Evolutionary conservation across 768 basidiomycete species (phyloP).

Genomic region (Macrolepiota albuminosa): DNA sequence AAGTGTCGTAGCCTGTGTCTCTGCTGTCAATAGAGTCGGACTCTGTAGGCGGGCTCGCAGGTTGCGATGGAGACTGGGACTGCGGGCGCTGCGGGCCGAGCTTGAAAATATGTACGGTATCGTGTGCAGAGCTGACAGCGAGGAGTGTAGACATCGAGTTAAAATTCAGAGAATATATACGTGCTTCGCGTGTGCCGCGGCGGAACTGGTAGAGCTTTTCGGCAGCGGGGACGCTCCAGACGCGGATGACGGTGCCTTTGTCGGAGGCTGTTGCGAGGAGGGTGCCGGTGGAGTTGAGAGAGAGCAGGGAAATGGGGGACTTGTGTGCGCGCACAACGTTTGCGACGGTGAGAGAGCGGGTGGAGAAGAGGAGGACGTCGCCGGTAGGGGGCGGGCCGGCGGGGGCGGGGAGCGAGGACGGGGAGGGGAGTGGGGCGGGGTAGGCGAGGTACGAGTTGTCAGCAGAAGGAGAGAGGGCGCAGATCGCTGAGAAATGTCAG

Average conservation of each 20-base stretch:
- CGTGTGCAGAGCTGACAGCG: conserved; percentile 87
- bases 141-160: conserved; percentile 80
- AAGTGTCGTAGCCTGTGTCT: conserved; percentile 84
- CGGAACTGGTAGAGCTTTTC: conserved; percentile 96
- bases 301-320: conserved; percentile 80
- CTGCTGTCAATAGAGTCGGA: conserved; percentile 29
- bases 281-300: conserved; percentile 83
- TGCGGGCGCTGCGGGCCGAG: conserved; percentile 37
- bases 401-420: conserved; percentile 61
- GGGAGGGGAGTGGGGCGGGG: conserved; percentile 90
- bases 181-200: conserved; percentile 80
- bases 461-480: conserved; percentile 89
- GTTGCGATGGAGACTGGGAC: background rate
- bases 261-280: conserved; percentile 91
- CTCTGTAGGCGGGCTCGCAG: conserved; percentile 21
- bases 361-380: conserved; percentile 94
- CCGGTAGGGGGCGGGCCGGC: conserved; percentile 51
- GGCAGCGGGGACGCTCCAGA: conserved; percentile 86
- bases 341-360: conserved; percentile 83
- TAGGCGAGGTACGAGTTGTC: conserved; percentile 95
- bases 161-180: conserved; percentile 79
- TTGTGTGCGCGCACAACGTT: conserved; percentile 99
- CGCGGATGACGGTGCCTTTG: conserved; percentile 95
- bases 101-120: conserved; percentile 96
- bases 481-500: conserved; percentile 62